Conservation (phyloP, 495 filamentous ascomycete species). For the Penicillium diatomitis region DNA sequence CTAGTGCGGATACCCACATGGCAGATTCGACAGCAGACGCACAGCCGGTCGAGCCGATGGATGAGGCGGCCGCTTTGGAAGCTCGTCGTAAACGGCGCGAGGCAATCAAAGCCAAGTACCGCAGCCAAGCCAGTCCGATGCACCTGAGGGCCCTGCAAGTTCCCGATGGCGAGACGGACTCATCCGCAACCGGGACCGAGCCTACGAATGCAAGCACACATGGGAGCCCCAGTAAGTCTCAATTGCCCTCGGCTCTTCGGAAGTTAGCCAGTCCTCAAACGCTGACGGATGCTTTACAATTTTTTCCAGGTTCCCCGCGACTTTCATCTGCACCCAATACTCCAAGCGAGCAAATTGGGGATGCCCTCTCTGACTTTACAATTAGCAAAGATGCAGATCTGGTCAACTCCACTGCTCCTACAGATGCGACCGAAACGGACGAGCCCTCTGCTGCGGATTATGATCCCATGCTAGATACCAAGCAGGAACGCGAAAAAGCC, state of each 20-base stretch:
- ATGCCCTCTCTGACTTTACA: constrained; percentile 46
- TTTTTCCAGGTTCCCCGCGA: constrained; percentile 4
- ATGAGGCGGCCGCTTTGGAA: constrained; percentile 75
- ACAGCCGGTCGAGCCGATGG: constrained; percentile 42
- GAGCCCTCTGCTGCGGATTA: constrained; percentile 93
- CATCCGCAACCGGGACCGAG: constrained; percentile 44
- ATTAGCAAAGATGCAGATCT: constrained; percentile 55
- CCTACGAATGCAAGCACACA: constrained; percentile 13
- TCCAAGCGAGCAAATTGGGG: constrained; percentile 37
- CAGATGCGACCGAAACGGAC: constrained; percentile 51
- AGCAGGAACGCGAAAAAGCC: constrained; percentile 71
- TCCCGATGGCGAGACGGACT: constrained; percentile 42
- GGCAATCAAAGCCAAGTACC: constrained; percentile 78
- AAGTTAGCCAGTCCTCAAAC: background rate
- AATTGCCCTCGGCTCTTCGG: too few relatives aligned
- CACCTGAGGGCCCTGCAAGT: constrained; percentile 68
- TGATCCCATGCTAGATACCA: constrained; percentile 87
- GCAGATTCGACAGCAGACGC: constrained; percentile 17
- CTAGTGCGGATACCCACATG: constrained; percentile 6
- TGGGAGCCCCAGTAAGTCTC: constrained; percentile 20
- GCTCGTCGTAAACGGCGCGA: constrained; percentile 80
- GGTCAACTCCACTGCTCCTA: constrained; percentile 47
- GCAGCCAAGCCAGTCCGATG: constrained; percentile 61
- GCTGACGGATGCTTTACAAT: background rate
- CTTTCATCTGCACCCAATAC: constrained; percentile 12